Conservation (phyloP, 257 asterid species). For the Jasminum sambac region DNA sequence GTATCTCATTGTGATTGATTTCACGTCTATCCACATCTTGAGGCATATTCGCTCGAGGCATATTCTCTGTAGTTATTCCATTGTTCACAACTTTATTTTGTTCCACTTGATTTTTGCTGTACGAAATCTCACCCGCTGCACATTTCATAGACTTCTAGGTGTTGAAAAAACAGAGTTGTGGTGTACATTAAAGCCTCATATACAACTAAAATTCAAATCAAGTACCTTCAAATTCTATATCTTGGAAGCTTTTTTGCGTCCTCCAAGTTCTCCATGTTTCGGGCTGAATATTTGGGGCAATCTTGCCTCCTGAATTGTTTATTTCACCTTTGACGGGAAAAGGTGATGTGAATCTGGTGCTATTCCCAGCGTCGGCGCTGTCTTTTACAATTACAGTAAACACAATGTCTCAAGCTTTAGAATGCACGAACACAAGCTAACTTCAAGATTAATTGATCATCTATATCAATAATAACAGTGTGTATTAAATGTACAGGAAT, state of each 20-base stretch:
- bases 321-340: conserved; percentile 27
- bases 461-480: neutral
- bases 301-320: conserved; percentile 31
- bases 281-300: conserved; percentile 43
- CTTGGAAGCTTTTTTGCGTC: conserved; percentile 51
- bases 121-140: conserved; percentile 86
- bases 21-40: conserved; percentile 34
- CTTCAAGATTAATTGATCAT: conserved; percentile 14
- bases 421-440: conserved; percentile 19
- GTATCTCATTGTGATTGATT: conserved; percentile 42
- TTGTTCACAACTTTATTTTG: conserved; percentile 29
- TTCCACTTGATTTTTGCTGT: conserved; percentile 29
- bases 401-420: conserved; percentile 34
- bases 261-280: conserved; percentile 82
- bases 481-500: conserved; percentile 2
- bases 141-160: conserved; percentile 23
- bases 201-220: conserved; percentile 5
- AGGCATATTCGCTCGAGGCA: conserved; percentile 31
- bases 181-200: neutral
- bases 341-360: conserved; percentile 26
- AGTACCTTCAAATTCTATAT: conserved; percentile 68
- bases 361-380: conserved; percentile 42
- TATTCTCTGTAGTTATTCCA: conserved; percentile 35
- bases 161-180: conserved; percentile 7
- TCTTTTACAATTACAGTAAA: conserved; percentile 48